Percentiles rank a stretch among this genome's conserved stretches.
Evolutionary conservation across 306 rosid species (phyloP).

Genomic region (Ormosia emarginata): DNA sequence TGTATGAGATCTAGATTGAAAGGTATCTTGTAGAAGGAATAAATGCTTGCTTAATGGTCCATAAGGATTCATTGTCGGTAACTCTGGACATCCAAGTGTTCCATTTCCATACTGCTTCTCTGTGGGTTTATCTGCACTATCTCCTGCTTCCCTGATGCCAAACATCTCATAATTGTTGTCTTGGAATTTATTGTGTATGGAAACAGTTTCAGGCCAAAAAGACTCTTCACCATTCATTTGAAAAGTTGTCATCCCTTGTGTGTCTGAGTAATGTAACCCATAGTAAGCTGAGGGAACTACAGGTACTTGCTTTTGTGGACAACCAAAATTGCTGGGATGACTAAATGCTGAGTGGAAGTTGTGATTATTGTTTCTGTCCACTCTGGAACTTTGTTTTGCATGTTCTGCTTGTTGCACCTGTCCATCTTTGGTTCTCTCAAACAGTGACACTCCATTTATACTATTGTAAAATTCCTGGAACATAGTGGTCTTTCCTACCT

Average conservation of each 20-base stretch:
- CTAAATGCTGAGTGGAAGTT: constrained; percentile 35
- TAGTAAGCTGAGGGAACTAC: constrained; percentile 39
- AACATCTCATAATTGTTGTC: constrained; percentile 32
- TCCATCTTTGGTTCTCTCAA: constrained; percentile 35
- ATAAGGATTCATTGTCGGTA: constrained; percentile 33
- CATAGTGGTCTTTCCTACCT: constrained; percentile 34
- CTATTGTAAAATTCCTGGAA: constrained; percentile 54
- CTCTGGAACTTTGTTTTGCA: constrained; percentile 32
- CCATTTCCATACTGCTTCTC: constrained; percentile 34
- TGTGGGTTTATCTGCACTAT: constrained; percentile 23
- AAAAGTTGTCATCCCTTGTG: constrained; percentile 30
- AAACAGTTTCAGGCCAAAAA: constrained; percentile 44
- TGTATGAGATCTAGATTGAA: constrained; percentile 26
- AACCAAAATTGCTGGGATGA: constrained; percentile 38
- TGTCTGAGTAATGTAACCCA: constrained; percentile 31
- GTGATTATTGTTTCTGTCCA: constrained; percentile 29
- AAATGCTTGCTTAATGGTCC: constrained; percentile 35
- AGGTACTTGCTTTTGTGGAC: constrained; percentile 33
- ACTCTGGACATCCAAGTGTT: constrained; percentile 30
- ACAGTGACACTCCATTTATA: constrained; percentile 39
- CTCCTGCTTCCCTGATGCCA: constrained; percentile 30
- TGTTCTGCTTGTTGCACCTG: constrained; percentile 26
- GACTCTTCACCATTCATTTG: constrained; percentile 53
- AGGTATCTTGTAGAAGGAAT: constrained; percentile 26
- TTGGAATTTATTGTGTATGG: constrained; percentile 28